Evolutionary conservation across 768 basidiomycete genomes (phyloP).

Genomic region (Hirschioporus abietinus): DNA sequence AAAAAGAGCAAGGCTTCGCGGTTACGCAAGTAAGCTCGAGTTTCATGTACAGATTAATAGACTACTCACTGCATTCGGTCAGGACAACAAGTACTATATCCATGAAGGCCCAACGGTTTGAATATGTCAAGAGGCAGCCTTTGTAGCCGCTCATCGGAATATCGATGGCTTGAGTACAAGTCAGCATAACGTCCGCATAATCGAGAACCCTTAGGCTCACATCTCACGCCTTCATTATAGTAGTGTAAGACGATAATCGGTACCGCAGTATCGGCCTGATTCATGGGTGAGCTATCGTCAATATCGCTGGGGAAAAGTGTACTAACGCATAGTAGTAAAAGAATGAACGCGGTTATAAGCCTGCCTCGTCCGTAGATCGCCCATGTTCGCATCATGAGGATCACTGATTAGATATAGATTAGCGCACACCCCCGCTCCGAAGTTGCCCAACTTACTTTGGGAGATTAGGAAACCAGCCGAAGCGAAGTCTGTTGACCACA

Average conservation of each 20-base stretch:
- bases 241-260: not conserved
- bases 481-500: not conserved
- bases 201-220: not conserved
- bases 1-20: not conserved
- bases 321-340: not conserved
- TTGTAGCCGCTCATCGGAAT: not conserved
- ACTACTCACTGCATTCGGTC: not conserved
- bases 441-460: not conserved
- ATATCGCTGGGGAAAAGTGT: not conserved
- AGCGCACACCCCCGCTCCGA: not conserved
- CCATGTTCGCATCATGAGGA: not conserved
- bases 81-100: not conserved
- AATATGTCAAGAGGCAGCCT: not conserved
- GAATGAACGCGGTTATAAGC: not conserved
- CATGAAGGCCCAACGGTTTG: not conserved
- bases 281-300: not conserved
- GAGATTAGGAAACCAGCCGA: not conserved
- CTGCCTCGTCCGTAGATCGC: not conserved
- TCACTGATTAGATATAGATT: not conserved
- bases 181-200: not conserved
- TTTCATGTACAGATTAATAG: not conserved
- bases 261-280: not conserved
- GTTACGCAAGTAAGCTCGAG: not conserved
- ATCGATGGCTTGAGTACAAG: not conserved
- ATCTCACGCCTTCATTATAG: not conserved